A percentile compares a stretch with the other conserved stretches of the same genome.
Conservation (phyloP, 805 yeast species). For the Ogataea siamensis region DNA sequence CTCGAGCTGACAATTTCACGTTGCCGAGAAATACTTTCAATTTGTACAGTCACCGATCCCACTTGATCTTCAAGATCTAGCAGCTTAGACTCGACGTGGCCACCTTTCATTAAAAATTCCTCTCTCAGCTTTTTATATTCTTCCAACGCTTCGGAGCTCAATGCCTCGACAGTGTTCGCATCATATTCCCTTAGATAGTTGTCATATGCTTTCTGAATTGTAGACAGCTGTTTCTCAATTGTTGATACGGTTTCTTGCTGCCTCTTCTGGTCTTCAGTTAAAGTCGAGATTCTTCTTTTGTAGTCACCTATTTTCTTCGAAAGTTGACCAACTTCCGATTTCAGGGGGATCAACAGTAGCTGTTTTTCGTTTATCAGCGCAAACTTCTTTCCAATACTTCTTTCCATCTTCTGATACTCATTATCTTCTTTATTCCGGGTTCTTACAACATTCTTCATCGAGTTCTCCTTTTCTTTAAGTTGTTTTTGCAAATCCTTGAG, state of each 20-base stretch:
- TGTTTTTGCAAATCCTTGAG: conserved; percentile 14
- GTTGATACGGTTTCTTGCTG: conserved; percentile 45
- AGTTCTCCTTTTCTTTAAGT: conserved; percentile 31
- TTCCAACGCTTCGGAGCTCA: conserved; percentile 50
- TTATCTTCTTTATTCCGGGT: conserved; percentile 48
- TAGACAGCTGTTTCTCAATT: conserved; percentile 46
- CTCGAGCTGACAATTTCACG: conserved; percentile 36
- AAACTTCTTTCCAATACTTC: conserved; percentile 37
- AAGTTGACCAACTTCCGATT: conserved; percentile 51
- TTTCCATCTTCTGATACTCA: conserved; percentile 40
- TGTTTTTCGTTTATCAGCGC: conserved; percentile 43
- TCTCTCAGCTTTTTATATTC: conserved; percentile 62
- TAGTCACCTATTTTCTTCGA: conserved; percentile 45
- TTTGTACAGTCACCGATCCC: conserved; percentile 28
- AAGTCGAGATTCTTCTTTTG: conserved; percentile 47
- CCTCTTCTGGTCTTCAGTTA: conserved; percentile 49
- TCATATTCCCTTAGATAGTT: conserved; percentile 20
- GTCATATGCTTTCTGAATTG: conserved; percentile 25
- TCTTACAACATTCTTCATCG: conserved; percentile 30
- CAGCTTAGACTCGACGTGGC: conserved; percentile 55
- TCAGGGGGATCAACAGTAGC: conserved; percentile 57
- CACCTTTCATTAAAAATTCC: conserved; percentile 51
- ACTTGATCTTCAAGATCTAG: conserved; percentile 45
- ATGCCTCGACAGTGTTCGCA: conserved; percentile 13
- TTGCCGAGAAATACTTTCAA: conserved; percentile 38